Evolutionary conservation across 2,329 filamentous ascomycete species (phyloP).

Genomic region (Alternaria ventricosa): DNA sequence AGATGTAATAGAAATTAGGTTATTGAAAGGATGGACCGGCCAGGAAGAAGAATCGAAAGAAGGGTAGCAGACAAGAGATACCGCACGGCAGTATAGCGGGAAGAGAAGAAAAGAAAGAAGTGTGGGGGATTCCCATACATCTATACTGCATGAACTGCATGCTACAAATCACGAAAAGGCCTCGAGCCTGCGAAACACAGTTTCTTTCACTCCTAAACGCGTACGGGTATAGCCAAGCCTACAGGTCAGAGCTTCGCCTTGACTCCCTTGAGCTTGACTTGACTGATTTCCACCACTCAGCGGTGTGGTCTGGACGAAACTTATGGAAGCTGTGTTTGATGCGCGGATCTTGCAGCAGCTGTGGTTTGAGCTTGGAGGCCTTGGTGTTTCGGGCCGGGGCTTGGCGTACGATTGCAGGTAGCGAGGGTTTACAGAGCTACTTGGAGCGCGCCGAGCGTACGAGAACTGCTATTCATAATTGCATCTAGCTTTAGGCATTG

Average conservation of each 20-base stretch:
- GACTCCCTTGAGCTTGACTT: slow-evolving; percentile 24
- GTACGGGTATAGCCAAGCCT: slow-evolving; percentile 27
- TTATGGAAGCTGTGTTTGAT: slow-evolving; percentile 27
- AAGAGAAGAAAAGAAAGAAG: slow-evolving; percentile 1
- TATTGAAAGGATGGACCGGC: slow-evolving; percentile 34
- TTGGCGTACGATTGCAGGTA: slow-evolving; percentile 15
- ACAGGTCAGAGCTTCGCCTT: slow-evolving; percentile 19
- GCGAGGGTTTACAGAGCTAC: not conserved
- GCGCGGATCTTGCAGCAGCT: slow-evolving; percentile 30
- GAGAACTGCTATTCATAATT: not conserved
- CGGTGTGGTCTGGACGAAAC: not conserved
- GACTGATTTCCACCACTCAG: not conserved
- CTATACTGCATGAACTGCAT: not conserved
- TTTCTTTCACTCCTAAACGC: not conserved
- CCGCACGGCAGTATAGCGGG: slow-evolving; percentile 14
- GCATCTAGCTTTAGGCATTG: not conserved
- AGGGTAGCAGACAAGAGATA: slow-evolving; percentile 3
- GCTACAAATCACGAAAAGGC: not conserved
- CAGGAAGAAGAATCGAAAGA: slow-evolving; percentile 16
- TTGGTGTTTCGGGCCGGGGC: slow-evolving; percentile 34
- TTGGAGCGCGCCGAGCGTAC: not conserved
- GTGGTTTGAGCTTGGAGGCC: slow-evolving; percentile 29
- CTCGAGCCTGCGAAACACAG: not conserved
- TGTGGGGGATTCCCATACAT: not conserved
- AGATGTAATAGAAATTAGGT: slow-evolving; percentile 24